Percentiles rank a stretch among this genome's conserved stretches.
Evolutionary conservation across 169 alveolate genomes (phyloP).

Genomic region (Plasmodium chabaudi): DNA sequence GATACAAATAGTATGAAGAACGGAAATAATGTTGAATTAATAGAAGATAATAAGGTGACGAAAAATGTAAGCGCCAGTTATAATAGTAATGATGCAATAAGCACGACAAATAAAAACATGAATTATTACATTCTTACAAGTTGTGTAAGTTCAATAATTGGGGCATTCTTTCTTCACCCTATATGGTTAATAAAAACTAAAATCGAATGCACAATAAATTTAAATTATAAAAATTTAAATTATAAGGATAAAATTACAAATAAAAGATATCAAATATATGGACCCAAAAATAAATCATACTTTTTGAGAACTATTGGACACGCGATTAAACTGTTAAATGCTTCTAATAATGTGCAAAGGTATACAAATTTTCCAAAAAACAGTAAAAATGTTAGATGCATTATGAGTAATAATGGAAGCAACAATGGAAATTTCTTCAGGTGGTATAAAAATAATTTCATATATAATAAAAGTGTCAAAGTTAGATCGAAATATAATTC

Average conservation of each 20-base stretch:
- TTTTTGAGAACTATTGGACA: not conserved
- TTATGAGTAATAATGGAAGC: not conserved
- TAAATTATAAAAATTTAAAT: conserved; percentile 65
- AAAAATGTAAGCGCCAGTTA: conserved; percentile 2
- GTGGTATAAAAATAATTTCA: conserved; percentile 24
- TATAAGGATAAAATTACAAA: conserved; percentile 58
- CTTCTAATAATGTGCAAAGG: not conserved
- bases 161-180: conserved; percentile 59
- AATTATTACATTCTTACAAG: conserved; percentile 64
- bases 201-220: conserved; percentile 75
- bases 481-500: conserved; percentile 22
- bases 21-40: not conserved
- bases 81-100: not conserved
- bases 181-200: conserved; percentile 66
- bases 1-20: not conserved
- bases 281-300: conserved; percentile 15
- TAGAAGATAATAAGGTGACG: conserved; percentile 4
- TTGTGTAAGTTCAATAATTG: conserved; percentile 60
- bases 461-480: conserved; percentile 52
- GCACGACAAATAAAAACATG: conserved; percentile 20
- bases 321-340: conserved; percentile 2
- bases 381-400: conserved; percentile 1
- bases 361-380: conserved; percentile 1
- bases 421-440: conserved; percentile 7
- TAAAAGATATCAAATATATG: conserved; percentile 41